phyloP scores from a whole-genome alignment of 768 basidiomycete genomes.

The Pleurotus platypus region DNA sequence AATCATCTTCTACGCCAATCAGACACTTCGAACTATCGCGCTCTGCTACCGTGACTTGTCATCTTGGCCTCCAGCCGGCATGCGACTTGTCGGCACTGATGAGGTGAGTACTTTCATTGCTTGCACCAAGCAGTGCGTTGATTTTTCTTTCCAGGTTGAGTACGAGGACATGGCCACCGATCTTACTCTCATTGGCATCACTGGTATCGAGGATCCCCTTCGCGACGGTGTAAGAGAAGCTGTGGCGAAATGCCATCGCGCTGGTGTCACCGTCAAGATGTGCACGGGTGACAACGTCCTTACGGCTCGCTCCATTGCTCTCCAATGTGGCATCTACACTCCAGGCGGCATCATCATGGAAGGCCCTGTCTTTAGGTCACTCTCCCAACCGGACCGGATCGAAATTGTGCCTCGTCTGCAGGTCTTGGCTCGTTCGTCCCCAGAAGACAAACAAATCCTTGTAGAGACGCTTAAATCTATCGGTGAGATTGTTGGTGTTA shows the following conservation, averaged over 20 bases:
- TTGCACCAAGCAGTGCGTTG: neutral
- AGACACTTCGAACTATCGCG: slow-evolving; percentile 91
- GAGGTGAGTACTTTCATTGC: slow-evolving; percentile 39
- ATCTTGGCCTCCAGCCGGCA: slow-evolving; percentile 73
- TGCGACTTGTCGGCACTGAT: slow-evolving; percentile 34
- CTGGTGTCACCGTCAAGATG: slow-evolving; percentile 96
- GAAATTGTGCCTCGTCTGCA: slow-evolving; percentile 90
- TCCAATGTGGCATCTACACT: slow-evolving; percentile 94
- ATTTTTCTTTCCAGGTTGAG: slow-evolving; percentile 42
- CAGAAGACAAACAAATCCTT: slow-evolving; percentile 93
- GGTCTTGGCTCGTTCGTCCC: slow-evolving; percentile 95
- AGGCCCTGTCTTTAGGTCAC: slow-evolving; percentile 86
- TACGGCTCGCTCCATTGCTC: slow-evolving; percentile 93
- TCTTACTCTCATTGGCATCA: slow-evolving; percentile 83
- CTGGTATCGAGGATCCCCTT: slow-evolving; percentile 95
- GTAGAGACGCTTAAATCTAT: slow-evolving; percentile 84
- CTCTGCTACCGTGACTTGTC: slow-evolving; percentile 89
- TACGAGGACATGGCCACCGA: slow-evolving; percentile 68
- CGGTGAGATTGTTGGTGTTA: slow-evolving; percentile 92
- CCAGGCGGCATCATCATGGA: slow-evolving; percentile 97
- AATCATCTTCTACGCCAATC: slow-evolving; percentile 97
- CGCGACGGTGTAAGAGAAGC: slow-evolving; percentile 87
- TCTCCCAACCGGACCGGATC: slow-evolving; percentile 65
- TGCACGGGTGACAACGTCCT: slow-evolving; percentile 97
- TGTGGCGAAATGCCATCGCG: slow-evolving; percentile 80